Percentiles rank a stretch among this genome's conserved stretches.
These are phyloP conservation scores for Cajanus cajan DNA, from an alignment of 306 rosid genomes.

Conservation along the genomic window DNA sequence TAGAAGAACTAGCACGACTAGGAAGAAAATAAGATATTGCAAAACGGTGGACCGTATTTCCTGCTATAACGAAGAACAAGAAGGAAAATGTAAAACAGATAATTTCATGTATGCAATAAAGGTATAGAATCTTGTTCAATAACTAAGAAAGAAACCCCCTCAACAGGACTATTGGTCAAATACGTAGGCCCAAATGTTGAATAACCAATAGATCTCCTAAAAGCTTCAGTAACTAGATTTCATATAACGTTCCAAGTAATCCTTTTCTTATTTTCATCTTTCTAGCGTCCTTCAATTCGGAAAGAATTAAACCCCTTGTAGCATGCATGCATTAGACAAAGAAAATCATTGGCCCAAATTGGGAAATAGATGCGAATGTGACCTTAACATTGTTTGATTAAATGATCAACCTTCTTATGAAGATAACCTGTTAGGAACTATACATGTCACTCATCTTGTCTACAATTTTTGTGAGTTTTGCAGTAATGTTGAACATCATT, in stretches of 20 bases:
- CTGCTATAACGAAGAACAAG: conserved; percentile 5
- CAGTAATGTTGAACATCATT: neutral
- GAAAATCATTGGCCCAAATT: neutral
- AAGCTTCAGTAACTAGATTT: no score
- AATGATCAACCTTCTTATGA: neutral
- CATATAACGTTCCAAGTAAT: neutral
- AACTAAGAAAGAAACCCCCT: no score
- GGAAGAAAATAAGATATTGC: neutral
- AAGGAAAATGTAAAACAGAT: neutral
- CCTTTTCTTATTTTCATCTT: neutral
- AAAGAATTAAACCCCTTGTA: neutral
- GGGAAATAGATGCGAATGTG: neutral
- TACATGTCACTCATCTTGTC: neutral
- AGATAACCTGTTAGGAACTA: neutral
- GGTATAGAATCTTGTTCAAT: neutral
- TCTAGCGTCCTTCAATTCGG: conserved; percentile 2
- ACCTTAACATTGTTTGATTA: neutral
- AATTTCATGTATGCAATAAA: neutral
- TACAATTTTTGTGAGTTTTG: neutral
- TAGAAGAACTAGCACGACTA: neutral
- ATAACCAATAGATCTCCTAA: no score
- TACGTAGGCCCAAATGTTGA: no score
- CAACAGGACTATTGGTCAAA: no score
- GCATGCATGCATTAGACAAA: neutral
- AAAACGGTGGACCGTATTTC: neutral